phyloP scores from a whole-genome alignment of 345 rosid genomes.

The Sisymbrium altissimum region DNA sequence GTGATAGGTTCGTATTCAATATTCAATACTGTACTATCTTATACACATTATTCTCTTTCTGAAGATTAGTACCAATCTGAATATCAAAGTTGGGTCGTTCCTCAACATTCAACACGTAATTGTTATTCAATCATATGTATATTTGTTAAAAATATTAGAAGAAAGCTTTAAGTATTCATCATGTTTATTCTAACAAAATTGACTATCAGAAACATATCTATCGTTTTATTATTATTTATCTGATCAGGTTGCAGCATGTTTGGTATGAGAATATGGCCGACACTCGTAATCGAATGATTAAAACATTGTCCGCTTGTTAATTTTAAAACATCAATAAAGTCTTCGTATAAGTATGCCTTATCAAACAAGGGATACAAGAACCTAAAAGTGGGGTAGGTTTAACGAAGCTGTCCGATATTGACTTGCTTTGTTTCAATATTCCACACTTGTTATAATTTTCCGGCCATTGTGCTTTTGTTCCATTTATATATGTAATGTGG shows the following conservation, averaged over 20 bases:
- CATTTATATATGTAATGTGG: not conserved
- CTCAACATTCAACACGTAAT: not conserved
- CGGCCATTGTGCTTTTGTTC: not conserved
- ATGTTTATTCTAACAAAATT: not conserved
- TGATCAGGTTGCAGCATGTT: not conserved
- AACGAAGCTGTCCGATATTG: conserved; percentile 19
- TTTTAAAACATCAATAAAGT: not conserved
- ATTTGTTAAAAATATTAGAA: not conserved
- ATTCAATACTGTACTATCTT: not conserved
- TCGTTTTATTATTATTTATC: not conserved
- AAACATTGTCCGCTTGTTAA: conserved; percentile 12
- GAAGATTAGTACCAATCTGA: not conserved
- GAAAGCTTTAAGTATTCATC: not conserved
- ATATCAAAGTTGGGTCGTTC: not conserved
- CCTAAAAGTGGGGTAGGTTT: conserved; percentile 12
- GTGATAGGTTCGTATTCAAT: not conserved
- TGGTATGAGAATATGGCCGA: conserved; percentile 31
- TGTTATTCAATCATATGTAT: not conserved
- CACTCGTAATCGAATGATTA: conserved; percentile 15
- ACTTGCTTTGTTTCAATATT: conserved; percentile 19
- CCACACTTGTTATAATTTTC: conserved; percentile 8
- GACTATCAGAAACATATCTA: not conserved
- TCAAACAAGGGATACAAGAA: conserved; percentile 1
- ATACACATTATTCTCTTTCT: not conserved
- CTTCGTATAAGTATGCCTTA: not conserved